Evolutionary conservation across 345 rosid species (phyloP), one percentile per base, ranked within the genome.

Genomic region (Salix brachista): DNA sequence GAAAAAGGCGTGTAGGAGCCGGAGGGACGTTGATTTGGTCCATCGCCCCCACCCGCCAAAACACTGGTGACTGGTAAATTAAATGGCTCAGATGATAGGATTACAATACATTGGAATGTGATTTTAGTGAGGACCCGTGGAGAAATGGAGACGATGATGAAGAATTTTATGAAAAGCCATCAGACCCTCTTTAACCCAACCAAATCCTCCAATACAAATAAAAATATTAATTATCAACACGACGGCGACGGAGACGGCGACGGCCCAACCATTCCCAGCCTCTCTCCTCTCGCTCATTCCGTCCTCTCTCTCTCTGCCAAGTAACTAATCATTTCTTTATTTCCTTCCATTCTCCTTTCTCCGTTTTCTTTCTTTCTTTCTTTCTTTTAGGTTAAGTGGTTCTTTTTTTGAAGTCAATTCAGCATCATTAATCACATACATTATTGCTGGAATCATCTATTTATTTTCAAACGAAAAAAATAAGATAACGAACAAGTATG

Each of bases 301-400:
- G 97, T 95, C 80, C 97, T 93, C 83, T 78, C 88, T 66, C 96
- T 96, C 80, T 93, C 94, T 80, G 89, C 98, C 85, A 88, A 83
- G 99, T 90, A 84, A 78, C 66, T 72, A 32, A 78, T 44, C 56
- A 50, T 17, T 34, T 56, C 69, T 17, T 36, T 25, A 36, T 34
- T 13, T 30, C 30, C 2, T 5, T 76, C 17, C 36, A 12, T 44
- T 13, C 12, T 44, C 12, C 6, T 10, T 41, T 41, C 46, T 41
- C 46, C 46, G 42, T 73, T 25, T 2, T 61, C 32, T 73, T 39
- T 14, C 64, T 39, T 62, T 41, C 4, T 14, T 12, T 4, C n/a
- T 13, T 4, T 25, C 13, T 34, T 58, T 25, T 70, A 13, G 60
- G 28, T 46, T 46, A 6, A 48, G 48, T 70, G 58, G 37, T 76